phyloP scores from a whole-genome alignment of 2,329 filamentous ascomycete species.

The Dendrostoma leiphaemia region DNA sequence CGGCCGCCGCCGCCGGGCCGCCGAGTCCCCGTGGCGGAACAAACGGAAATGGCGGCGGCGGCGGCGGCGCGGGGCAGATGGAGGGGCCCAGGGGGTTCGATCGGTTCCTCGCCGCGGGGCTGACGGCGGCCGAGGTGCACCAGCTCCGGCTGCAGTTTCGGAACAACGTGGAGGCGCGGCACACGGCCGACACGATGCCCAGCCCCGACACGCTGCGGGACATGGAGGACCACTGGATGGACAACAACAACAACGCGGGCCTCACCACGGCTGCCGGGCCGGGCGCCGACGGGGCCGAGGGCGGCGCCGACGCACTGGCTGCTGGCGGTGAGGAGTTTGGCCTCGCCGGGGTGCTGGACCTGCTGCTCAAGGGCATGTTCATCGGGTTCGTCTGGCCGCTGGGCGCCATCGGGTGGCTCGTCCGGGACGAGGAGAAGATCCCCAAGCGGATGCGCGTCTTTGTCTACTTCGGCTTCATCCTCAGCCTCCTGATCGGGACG shows the following conservation, averaged over 20 bases:
- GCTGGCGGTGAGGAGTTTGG: constrained; percentile 47
- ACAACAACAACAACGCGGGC: constrained; percentile 52
- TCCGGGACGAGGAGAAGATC: constrained; percentile 86
- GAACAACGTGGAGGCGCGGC: constrained; percentile 75
- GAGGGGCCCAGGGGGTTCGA: constrained; percentile 79
- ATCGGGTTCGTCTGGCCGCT: constrained; percentile 96
- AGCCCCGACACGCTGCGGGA: constrained; percentile 70
- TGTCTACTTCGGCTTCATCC: constrained; percentile 77
- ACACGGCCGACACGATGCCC: constrained; percentile 88
- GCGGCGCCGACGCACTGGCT: constrained; percentile 28
- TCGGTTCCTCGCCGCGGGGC: constrained; percentile 75
- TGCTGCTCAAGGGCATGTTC: constrained; percentile 82
- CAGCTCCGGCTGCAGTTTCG: constrained; percentile 86
- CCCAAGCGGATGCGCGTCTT: constrained; percentile 81
- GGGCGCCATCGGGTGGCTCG: constrained; percentile 79
- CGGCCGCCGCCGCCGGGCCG: constrained; percentile 45
- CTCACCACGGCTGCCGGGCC: constrained; percentile 33
- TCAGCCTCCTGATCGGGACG: constrained; percentile 76
- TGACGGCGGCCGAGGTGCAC: constrained; percentile 79
- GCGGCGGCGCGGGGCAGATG: constrained; percentile 36
- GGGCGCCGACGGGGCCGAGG: constrained; percentile 35
- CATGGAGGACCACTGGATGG: constrained; percentile 90
- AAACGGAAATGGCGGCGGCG: too few relatives aligned
- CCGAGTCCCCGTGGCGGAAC: too few relatives aligned
- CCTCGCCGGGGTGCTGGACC: constrained; percentile 65